Percentiles rank a stretch among this genome's conserved stretches.
Conservation (phyloP, 176 grass and related monocot genomes). For the Pharus latifolius region DNA sequence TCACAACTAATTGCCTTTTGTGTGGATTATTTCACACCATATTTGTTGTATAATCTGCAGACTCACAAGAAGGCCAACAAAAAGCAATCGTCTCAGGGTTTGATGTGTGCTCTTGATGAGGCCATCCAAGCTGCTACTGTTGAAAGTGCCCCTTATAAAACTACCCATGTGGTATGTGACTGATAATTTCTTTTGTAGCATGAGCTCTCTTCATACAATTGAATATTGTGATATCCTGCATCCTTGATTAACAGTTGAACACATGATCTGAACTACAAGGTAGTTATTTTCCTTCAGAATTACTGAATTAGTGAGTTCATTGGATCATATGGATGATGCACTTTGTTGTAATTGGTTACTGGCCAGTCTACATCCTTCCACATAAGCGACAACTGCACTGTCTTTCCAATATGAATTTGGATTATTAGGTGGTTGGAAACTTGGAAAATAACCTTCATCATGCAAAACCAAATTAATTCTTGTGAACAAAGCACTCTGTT, state of each 20-base stretch:
- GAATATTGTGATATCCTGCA: neutral
- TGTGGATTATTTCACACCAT: neutral
- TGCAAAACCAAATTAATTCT: neutral
- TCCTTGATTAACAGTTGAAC: neutral
- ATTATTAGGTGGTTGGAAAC: too few species aligned
- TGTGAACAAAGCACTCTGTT: neutral
- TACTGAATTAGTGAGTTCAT: neutral
- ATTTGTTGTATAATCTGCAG: slow-evolving; percentile 33
- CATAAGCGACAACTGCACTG: neutral
- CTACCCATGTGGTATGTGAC: slow-evolving; percentile 52
- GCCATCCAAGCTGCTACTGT: slow-evolving; percentile 17
- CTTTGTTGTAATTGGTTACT: neutral
- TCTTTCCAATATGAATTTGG: too few species aligned
- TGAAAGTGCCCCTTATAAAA: slow-evolving; percentile 59
- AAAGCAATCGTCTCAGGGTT: slow-evolving; percentile 27
- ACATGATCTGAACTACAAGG: neutral
- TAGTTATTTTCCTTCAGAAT: neutral
- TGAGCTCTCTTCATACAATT: neutral
- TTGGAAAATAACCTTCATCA: too few species aligned
- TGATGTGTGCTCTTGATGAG: slow-evolving; percentile 33
- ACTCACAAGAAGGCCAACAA: slow-evolving; percentile 71
- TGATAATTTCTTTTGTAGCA: neutral
- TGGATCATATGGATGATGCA: neutral
- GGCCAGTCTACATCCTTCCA: neutral
- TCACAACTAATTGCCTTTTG: neutral